These are phyloP conservation scores for Vanrija humicola DNA, from an alignment of 1,284 basidiomycete genomes.

Conservation along the genomic window DNA sequence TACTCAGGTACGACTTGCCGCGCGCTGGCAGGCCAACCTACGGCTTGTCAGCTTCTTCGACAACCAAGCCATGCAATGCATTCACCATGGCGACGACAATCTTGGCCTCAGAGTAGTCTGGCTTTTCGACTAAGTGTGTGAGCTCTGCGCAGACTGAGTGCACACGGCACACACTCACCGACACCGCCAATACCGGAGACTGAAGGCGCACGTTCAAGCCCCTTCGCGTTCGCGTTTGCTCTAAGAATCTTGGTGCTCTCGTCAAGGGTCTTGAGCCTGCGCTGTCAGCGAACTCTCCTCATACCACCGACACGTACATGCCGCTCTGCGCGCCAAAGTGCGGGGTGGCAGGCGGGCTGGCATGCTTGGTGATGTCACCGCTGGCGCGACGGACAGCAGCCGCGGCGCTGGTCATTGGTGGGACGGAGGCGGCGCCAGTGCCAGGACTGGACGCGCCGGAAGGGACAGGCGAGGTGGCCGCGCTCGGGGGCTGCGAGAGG, in stretches of 20 bases:
- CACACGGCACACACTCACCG: conserved; percentile 24
- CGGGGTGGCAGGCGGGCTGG: conserved; percentile 43
- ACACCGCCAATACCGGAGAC: conserved; percentile 50
- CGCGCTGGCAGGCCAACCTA: conserved; percentile 76
- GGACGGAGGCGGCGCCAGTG: conserved; percentile 1
- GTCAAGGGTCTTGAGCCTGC: conserved; percentile 43
- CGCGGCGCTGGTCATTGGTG: too few relatives aligned
- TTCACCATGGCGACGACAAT: conserved; percentile 95
- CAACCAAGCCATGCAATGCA: background rate
- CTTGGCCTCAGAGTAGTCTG: conserved; percentile 97
- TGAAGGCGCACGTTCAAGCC: conserved; percentile 43
- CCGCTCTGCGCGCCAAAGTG: conserved; percentile 47
- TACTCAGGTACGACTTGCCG: conserved; percentile 79
- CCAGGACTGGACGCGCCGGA: conserved; percentile 35
- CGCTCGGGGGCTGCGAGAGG: conserved; percentile 27
- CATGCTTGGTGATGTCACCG: too few relatives aligned
- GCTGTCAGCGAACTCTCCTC: background rate
- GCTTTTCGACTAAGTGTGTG: conserved; percentile 69
- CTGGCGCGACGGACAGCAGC: too few relatives aligned
- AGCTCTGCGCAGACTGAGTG: background rate
- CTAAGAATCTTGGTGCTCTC: conserved; percentile 46
- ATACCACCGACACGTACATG: background rate
- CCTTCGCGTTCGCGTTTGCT: conserved; percentile 31
- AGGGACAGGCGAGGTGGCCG: conserved; percentile 25
- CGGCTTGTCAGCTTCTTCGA: background rate